A percentile compares a stretch with the other conserved stretches of the same genome.
Conservation (phyloP, 306 rosid species). For the Rosa persica region DNA sequence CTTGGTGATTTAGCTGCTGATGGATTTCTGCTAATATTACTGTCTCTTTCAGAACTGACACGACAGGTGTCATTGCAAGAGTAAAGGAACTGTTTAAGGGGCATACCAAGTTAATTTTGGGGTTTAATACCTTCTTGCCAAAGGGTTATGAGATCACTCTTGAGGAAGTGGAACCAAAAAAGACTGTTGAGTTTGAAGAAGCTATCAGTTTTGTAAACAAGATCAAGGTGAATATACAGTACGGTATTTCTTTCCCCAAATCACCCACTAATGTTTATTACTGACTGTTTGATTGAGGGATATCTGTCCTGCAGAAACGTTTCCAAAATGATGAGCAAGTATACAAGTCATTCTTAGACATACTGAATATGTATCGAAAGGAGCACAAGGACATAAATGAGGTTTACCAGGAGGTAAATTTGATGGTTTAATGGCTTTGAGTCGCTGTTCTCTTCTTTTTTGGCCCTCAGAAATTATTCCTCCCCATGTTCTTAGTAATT, state of each 20-base stretch:
- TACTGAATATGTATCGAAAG: slow-evolving; percentile 94
- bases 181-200: slow-evolving; percentile 92
- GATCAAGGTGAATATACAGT: slow-evolving; percentile 67
- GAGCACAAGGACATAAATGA: slow-evolving; percentile 91
- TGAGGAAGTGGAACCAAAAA: slow-evolving; percentile 79
- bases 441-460: background rate
- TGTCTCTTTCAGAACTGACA: slow-evolving; percentile 71
- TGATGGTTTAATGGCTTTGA: background rate
- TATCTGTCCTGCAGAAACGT: slow-evolving; percentile 61
- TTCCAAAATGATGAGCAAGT: slow-evolving; percentile 84
- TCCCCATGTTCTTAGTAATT: slow-evolving; percentile 19
- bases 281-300: slow-evolving; percentile 15
- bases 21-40: slow-evolving; percentile 15
- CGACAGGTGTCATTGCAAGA: slow-evolving; percentile 87
- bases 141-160: slow-evolving; percentile 94
- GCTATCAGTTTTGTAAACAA: slow-evolving; percentile 96
- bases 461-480: background rate
- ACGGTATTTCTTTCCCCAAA: slow-evolving; percentile 3
- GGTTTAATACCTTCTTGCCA: slow-evolving; percentile 95
- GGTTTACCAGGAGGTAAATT: slow-evolving; percentile 82
- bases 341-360: slow-evolving; percentile 91
- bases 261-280: slow-evolving; percentile 15
- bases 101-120: slow-evolving; percentile 84
- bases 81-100: slow-evolving; percentile 97
- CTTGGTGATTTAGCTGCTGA: slow-evolving; percentile 20